Base-by-base conservation (phyloP, 345 rosid species). In the Hibiscus tridactylites region DNA sequence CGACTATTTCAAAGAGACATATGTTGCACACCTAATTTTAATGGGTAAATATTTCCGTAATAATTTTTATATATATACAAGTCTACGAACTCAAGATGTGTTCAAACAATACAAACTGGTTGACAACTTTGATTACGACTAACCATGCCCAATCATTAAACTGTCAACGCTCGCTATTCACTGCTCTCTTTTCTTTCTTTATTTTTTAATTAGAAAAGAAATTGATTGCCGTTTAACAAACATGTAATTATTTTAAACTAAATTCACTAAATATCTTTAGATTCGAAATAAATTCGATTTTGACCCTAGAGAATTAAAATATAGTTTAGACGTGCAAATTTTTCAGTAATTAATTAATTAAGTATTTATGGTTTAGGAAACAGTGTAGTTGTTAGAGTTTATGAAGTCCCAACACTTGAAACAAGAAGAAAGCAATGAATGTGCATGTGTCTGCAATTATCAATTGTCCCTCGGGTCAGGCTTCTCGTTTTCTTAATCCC, bases 401-500 rank as follows among this genome's bases (percentile, higher is more conserved):
- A 39, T n/a, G 17, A 9, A 39, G 1, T 5, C 78, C 57, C 71
- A 71, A 68, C 79, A 46, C 82, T 54, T 0, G 12, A 77, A 77
- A 74, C 80, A 72, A 72, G 57, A 65, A 63, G 73, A 71, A 70
- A 68, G 28, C 66, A 73, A 71, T 78, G 76, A 77, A 75, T 67
- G 71, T 26, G 75, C 73, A 79, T 68, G 82, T 74, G 82, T 33
- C 2, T 19, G 75, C 82, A 76, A 76, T 78, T 42, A 74, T 77
- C 46, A 65, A 11, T 0, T 61, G 21, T 65, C 52, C 26, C 8
- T 12, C 16, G 53, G 4, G 53, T 37, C 42, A 37, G n/a, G n/a
- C 54, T 50, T 47, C 15, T 56, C 29, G 2, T 19, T 5, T 33
- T 11, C 13, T 6, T 39, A 16, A n/a, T 17, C 39, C 39, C 26